Evolutionary conservation across 345 rosid species (phyloP).

Genomic region (Isatis tinctoria): DNA sequence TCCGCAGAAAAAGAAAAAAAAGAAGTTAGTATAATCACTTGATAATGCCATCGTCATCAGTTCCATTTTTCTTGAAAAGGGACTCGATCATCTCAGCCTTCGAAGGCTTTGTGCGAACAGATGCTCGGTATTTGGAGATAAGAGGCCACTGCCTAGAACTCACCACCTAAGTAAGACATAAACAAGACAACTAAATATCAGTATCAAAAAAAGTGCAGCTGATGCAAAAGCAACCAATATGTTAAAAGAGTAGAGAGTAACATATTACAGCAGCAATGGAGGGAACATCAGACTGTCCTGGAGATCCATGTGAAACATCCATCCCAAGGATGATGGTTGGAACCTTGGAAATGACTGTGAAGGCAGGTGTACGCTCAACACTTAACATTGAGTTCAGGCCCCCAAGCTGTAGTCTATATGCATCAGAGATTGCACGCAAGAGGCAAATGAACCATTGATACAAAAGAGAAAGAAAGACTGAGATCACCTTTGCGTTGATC

Average conservation of each 20-base stretch:
- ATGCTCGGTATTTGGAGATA: slow-evolving; percentile 77
- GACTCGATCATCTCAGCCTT: slow-evolving; percentile 90
- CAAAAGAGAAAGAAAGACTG: neutral
- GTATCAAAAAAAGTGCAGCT: neutral
- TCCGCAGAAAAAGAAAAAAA: neutral
- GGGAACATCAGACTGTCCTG: slow-evolving; percentile 64
- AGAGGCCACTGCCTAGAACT: slow-evolving; percentile 91
- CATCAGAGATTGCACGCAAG: slow-evolving; percentile 8
- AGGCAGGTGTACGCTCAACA: slow-evolving; percentile 61
- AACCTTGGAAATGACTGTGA: slow-evolving; percentile 55
- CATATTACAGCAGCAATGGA: slow-evolving; percentile 61
- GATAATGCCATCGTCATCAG: slow-evolving; percentile 68
- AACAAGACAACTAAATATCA: neutral
- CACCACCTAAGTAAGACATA: slow-evolving; percentile 43
- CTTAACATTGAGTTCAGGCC: slow-evolving; percentile 72
- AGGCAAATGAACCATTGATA: neutral
- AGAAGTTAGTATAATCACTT: slow-evolving; percentile 34
- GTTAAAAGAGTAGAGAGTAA: neutral
- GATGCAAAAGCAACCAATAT: neutral
- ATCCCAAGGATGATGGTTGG: slow-evolving; percentile 69
- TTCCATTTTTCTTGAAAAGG: slow-evolving; percentile 57
- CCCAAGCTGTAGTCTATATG: slow-evolving; percentile 57
- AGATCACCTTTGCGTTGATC: slow-evolving; percentile 94
- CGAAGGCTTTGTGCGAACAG: slow-evolving; percentile 82
- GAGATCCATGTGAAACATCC: slow-evolving; percentile 83